Conservation (phyloP, 805 yeast genomes). For the Suhomyces pyralidae region DNA sequence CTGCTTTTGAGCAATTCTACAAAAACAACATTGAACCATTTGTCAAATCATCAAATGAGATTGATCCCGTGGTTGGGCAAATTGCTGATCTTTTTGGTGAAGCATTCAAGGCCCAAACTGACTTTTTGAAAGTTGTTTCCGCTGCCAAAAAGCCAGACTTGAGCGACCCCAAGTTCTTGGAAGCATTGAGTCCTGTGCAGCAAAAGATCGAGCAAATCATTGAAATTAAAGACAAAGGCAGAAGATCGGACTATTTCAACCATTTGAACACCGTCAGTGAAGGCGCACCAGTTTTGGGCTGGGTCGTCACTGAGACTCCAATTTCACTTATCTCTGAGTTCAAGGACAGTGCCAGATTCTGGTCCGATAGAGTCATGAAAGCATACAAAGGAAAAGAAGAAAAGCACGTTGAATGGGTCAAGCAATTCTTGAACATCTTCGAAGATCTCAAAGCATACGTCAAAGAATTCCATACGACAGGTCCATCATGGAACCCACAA, state of each 20-base stretch:
- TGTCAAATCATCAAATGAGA: conserved; percentile 46
- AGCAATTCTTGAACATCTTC: conserved; percentile 56
- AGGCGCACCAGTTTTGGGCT: conserved; percentile 85
- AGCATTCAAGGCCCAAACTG: conserved; percentile 60
- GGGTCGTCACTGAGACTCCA: conserved; percentile 82
- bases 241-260: conserved; percentile 61
- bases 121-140: conserved; percentile 56
- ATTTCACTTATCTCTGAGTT: conserved; percentile 73
- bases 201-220: conserved; percentile 54
- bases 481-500: conserved; percentile 70
- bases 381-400: conserved; percentile 73
- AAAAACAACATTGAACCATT: conserved; percentile 57
- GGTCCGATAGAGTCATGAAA: conserved; percentile 88
- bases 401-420: conserved; percentile 79
- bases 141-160: conserved; percentile 64
- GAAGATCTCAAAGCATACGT: conserved; percentile 71
- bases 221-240: conserved; percentile 69
- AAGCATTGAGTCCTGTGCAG: conserved; percentile 68
- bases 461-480: conserved; percentile 75
- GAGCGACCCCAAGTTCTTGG: conserved; percentile 50
- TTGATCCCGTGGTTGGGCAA: conserved; percentile 58
- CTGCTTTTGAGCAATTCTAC: conserved; percentile 55
- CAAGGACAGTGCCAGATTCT: conserved; percentile 89
- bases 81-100: conserved; percentile 47
- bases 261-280: conserved; percentile 83